These are phyloP conservation scores for Saccharomyces hybrid DNA, from an alignment of 1,139 yeast genomes.

Conservation along the genomic window DNA sequence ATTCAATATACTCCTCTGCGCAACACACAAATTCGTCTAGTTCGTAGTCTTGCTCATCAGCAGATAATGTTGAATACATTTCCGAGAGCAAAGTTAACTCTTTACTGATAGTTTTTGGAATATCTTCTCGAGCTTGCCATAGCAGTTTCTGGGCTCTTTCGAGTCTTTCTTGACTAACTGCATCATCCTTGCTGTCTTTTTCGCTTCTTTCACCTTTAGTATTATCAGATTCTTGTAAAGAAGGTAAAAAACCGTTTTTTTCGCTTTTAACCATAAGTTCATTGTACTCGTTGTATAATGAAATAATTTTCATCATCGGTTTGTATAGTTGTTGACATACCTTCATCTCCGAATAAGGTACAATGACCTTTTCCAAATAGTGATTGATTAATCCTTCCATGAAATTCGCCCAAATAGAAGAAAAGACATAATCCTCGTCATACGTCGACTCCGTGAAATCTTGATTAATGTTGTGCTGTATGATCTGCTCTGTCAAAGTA, in stretches of 20 bases:
- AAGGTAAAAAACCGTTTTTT: slow-evolving; percentile 28
- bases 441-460: slow-evolving; percentile 27
- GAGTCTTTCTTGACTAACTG: slow-evolving; percentile 24
- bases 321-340: slow-evolving; percentile 33
- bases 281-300: slow-evolving; percentile 31
- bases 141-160: slow-evolving; percentile 30
- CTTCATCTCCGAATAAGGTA: slow-evolving; percentile 32
- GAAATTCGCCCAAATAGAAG: slow-evolving; percentile 34
- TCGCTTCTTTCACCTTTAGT: slow-evolving; percentile 6
- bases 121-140: slow-evolving; percentile 33
- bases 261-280: slow-evolving; percentile 32
- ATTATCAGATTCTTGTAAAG: slow-evolving; percentile 6
- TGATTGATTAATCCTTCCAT: slow-evolving; percentile 34
- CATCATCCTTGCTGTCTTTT: slow-evolving; percentile 13
- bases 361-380: slow-evolving; percentile 30
- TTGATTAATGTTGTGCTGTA: slow-evolving; percentile 30
- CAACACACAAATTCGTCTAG: slow-evolving; percentile 33
- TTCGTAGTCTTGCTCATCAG: slow-evolving; percentile 33
- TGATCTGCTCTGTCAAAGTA: slow-evolving; percentile 28
- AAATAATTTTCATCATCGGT: slow-evolving; percentile 33
- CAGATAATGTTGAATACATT: slow-evolving; percentile 32
- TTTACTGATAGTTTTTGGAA: slow-evolving; percentile 32
- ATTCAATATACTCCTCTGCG: slow-evolving; percentile 33
- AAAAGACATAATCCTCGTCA: slow-evolving; percentile 32
- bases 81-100: slow-evolving; percentile 31